A percentile compares a stretch with the other conserved stretches of the same genome.
These are phyloP conservation scores for Microthlaspi erraticum DNA, from an alignment of 345 rosid species.

Conservation along the genomic window DNA sequence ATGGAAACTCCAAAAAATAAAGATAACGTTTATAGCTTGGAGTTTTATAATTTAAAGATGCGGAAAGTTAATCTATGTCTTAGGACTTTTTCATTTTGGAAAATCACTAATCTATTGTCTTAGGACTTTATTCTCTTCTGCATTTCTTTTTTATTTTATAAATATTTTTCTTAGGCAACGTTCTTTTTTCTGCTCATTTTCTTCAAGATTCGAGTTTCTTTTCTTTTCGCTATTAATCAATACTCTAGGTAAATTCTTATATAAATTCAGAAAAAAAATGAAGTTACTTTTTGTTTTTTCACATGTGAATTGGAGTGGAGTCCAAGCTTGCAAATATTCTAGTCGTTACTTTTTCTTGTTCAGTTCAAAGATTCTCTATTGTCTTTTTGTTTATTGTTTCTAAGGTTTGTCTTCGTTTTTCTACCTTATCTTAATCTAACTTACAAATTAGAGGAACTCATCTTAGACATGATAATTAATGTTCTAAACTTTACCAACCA, in stretches of 20 bases:
- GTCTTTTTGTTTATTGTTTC: constrained; percentile 36
- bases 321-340: constrained; percentile 34
- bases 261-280: neutral
- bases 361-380: constrained; percentile 46
- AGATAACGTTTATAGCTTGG: constrained; percentile 3
- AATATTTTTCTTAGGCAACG: neutral
- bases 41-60: constrained; percentile 12
- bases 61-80: constrained; percentile 32
- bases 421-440: neutral
- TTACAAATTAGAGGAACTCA: constrained; percentile 11
- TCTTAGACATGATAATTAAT: constrained; percentile 24
- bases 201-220: neutral
- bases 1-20: neutral
- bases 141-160: neutral
- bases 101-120: neutral
- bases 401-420: constrained; percentile 15
- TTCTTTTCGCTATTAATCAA: constrained; percentile 13
- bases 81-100: neutral
- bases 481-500: constrained; percentile 28
- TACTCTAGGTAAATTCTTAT: constrained; percentile 2
- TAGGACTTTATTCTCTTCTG: neutral
- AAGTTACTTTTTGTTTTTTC: neutral
- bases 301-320: constrained; percentile 29
- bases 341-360: constrained; percentile 41
- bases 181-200: constrained; percentile 5